Percentiles rank a stretch among this genome's conserved stretches.
phyloP scores from a whole-genome alignment of 139 green algal genomes.

The Chlorella sp. region DNA sequence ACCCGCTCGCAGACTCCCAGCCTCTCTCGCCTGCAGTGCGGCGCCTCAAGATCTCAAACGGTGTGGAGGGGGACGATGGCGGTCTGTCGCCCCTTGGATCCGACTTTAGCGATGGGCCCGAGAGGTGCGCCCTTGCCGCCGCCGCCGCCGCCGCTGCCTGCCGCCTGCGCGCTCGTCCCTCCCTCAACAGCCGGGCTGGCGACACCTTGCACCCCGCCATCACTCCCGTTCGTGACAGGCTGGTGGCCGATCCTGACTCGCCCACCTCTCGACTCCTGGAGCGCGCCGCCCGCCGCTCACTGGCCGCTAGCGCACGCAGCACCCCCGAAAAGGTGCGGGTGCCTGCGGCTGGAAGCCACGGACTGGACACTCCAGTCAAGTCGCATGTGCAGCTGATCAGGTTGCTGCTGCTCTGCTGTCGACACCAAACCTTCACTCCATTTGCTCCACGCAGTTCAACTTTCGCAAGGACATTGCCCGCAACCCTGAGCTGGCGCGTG shows the following conservation, averaged over 20 bases:
- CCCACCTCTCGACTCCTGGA: slow-evolving; percentile 38
- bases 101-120: background rate
- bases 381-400: no score
- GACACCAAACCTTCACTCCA: no score
- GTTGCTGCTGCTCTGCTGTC: no score
- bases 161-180: background rate
- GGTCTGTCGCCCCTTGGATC: no score
- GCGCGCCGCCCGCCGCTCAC: slow-evolving; percentile 22
- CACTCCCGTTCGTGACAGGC: background rate
- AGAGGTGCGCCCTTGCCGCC: background rate
- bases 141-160: background rate
- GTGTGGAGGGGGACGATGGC: no score
- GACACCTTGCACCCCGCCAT: background rate
- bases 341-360: no score
- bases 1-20: no score
- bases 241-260: slow-evolving; percentile 36
- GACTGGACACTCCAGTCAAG: no score
- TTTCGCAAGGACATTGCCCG: slow-evolving; percentile 53
- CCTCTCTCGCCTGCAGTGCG: no score
- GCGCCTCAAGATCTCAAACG: no score
- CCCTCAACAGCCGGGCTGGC: background rate
- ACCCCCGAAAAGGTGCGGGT: background rate
- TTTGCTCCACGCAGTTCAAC: slow-evolving; percentile 40
- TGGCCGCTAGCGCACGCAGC: background rate
- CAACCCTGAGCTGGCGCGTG: slow-evolving; percentile 47